Evolutionary conservation across 2,329 filamentous ascomycete genomes (phyloP).

Genomic region (Blumeriella jaapii): DNA sequence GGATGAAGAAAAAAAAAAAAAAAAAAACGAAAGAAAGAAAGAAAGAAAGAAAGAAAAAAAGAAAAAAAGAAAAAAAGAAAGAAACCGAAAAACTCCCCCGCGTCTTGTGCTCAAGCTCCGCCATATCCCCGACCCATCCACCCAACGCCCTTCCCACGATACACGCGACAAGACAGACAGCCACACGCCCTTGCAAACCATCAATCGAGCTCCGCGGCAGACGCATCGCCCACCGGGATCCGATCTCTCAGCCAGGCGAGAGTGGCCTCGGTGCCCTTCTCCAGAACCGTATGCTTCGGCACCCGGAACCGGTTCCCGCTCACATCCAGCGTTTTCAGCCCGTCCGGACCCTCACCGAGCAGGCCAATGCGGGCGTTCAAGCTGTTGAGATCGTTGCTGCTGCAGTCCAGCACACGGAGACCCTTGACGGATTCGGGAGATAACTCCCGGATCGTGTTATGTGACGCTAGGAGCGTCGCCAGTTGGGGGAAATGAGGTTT

Average conservation of each 20-base stretch:
- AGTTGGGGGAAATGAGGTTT: slow-evolving; percentile 59
- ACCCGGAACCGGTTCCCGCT: slow-evolving; percentile 81
- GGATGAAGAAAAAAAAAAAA: too few relatives aligned
- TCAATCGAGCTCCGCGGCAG: slow-evolving; percentile 19
- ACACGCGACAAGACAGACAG: background rate
- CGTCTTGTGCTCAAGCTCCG: too few relatives aligned
- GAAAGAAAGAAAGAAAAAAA: too few relatives aligned
- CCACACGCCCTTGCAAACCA: too few relatives aligned
- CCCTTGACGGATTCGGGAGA: slow-evolving; percentile 64
- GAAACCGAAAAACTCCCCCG: too few relatives aligned
- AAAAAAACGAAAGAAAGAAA: too few relatives aligned
- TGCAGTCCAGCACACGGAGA: slow-evolving; percentile 63
- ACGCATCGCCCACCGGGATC: slow-evolving; percentile 43
- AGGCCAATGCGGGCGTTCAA: slow-evolving; percentile 74
- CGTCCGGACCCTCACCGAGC: slow-evolving; percentile 48
- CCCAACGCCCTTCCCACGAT: background rate
- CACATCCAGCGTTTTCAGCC: slow-evolving; percentile 60
- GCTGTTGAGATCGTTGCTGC: slow-evolving; percentile 75
- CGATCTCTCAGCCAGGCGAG: slow-evolving; percentile 70
- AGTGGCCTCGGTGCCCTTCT: slow-evolving; percentile 77
- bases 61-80: too few relatives aligned
- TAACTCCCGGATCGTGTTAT: slow-evolving; percentile 68
- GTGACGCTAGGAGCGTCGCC: slow-evolving; percentile 57
- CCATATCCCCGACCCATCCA: too few relatives aligned
- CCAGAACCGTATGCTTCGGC: slow-evolving; percentile 71